These are phyloP conservation scores for Cladosporium sp. DNA, from an alignment of 2,329 filamentous ascomycete species.

Conservation along the genomic window DNA sequence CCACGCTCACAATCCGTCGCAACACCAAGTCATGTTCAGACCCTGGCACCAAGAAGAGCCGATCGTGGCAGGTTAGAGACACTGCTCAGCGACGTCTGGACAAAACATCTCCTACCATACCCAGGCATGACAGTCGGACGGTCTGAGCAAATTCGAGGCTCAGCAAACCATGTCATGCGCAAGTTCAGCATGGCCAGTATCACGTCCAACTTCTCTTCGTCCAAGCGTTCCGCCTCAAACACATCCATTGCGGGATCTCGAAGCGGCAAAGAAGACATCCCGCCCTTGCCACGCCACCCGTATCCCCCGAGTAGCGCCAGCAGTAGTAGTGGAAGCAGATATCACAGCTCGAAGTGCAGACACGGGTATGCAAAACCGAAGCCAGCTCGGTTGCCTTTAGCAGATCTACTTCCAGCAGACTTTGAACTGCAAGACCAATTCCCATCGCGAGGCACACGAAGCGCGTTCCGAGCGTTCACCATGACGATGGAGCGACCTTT, in stretches of 20 bases:
- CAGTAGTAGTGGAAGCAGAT: background rate
- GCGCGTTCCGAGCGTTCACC: conserved; percentile 33
- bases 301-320: background rate
- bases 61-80: conserved; percentile 78
- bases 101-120: conserved; percentile 74
- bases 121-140: conserved; percentile 72
- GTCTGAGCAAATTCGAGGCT: conserved; percentile 71
- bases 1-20: conserved; percentile 78
- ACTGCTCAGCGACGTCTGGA: conserved; percentile 78
- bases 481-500: conserved; percentile 39
- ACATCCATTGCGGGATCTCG: conserved; percentile 39
- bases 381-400: conserved; percentile 14
- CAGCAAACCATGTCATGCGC: conserved; percentile 83
- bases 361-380: background rate
- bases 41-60: conserved; percentile 70
- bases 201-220: conserved; percentile 72
- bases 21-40: conserved; percentile 66
- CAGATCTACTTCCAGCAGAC: conserved; percentile 45
- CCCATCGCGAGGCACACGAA: conserved; percentile 26
- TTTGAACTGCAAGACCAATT: conserved; percentile 43
- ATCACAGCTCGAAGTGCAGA: background rate
- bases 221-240: conserved; percentile 66
- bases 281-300: conserved; percentile 15
- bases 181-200: conserved; percentile 84
- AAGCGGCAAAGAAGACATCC: conserved; percentile 32